These are phyloP conservation scores for Anthostomella pinea DNA, from an alignment of 2,329 filamentous ascomycete genomes.

Conservation along the genomic window DNA sequence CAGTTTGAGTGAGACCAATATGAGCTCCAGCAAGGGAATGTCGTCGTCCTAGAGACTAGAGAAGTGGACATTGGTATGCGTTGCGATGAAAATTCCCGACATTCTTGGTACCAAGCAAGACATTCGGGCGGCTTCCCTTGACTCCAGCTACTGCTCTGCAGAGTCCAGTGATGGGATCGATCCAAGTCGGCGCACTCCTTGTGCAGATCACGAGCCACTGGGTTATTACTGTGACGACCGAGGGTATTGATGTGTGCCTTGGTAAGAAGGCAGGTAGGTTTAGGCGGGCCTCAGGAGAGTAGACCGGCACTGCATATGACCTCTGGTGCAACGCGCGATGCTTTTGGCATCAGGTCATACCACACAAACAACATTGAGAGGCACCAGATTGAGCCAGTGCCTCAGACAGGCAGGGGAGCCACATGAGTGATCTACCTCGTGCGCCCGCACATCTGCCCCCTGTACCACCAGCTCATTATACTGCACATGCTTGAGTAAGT, in stretches of 20 bases:
- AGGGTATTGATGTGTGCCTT: too few relatives aligned
- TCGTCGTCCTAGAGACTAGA: too few relatives aligned
- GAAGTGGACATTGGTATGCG: conserved; percentile 18
- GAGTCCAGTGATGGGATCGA: too few relatives aligned
- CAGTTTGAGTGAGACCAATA: conserved; percentile 5
- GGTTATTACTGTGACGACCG: too few relatives aligned
- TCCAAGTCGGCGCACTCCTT: too few relatives aligned
- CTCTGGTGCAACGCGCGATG: background rate
- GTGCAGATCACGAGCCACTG: too few relatives aligned
- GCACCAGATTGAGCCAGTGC: conserved; percentile 6
- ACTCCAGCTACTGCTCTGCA: too few relatives aligned
- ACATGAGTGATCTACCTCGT: conserved; percentile 31
- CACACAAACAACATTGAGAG: conserved; percentile 13
- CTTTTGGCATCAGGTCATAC: conserved; percentile 2
- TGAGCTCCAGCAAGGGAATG: too few relatives aligned
- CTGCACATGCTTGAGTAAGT: conserved; percentile 22
- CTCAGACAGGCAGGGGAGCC: conserved; percentile 29
- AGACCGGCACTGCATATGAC: too few relatives aligned
- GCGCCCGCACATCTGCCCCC: conserved; percentile 23
- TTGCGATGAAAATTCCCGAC: conserved; percentile 8
- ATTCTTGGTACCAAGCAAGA: background rate
- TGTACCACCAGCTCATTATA: conserved; percentile 30
- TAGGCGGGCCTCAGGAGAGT: too few relatives aligned
- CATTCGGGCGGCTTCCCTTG: too few relatives aligned
- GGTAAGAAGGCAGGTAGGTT: too few relatives aligned